Conservation (phyloP, 2,329 filamentous ascomycete species). For the Rhexocercosporidium sp. region DNA sequence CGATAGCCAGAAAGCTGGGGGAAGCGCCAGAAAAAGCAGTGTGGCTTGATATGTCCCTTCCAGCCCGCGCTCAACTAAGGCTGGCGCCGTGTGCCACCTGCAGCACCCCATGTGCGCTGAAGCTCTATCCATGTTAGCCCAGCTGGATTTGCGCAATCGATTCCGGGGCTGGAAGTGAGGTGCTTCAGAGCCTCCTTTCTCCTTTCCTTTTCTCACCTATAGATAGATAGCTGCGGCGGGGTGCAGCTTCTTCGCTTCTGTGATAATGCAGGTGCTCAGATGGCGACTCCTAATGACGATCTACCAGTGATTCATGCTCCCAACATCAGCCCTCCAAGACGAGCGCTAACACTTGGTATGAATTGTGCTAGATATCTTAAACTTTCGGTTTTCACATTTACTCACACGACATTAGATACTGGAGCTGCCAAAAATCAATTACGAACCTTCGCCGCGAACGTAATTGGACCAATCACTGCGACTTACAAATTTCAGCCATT, state of each 20-base stretch:
- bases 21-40: constrained; percentile 4
- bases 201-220: neutral
- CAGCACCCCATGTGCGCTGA: neutral
- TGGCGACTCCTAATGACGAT: neutral
- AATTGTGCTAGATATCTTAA: neutral
- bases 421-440: neutral
- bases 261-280: neutral
- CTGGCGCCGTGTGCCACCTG: constrained; percentile 1
- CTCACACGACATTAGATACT: neutral
- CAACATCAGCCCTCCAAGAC: neutral
- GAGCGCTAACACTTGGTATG: neutral
- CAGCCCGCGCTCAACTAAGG: neutral
- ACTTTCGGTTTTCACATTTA: neutral
- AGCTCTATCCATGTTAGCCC: neutral
- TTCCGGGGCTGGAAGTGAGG: neutral
- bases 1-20: neutral
- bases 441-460: no score
- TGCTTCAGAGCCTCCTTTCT: neutral
- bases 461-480: no score
- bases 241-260: neutral
- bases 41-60: neutral
- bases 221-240: neutral
- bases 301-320: neutral
- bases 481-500: constrained; percentile 15
- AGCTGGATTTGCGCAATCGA: neutral